phyloP scores from a whole-genome alignment of 352 stramenopile species.

The Pythium inflatum region DNA sequence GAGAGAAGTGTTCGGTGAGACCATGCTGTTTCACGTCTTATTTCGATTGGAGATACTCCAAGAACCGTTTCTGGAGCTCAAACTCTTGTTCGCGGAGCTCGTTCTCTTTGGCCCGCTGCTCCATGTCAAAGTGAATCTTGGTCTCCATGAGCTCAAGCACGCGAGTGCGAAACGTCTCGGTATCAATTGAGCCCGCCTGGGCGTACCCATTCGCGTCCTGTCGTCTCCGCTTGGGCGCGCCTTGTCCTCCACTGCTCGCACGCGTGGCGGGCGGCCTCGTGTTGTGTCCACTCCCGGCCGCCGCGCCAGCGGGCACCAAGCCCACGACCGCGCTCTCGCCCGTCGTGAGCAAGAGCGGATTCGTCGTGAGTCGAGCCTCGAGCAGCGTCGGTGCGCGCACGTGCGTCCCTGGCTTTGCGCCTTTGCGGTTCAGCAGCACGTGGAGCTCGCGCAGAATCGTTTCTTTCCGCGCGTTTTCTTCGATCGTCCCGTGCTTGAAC shows the following conservation, averaged over 20 bases:
- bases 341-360: background rate
- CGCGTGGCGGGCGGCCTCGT: background rate
- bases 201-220: background rate
- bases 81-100: conserved; percentile 81
- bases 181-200: conserved; percentile 22
- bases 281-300: no score
- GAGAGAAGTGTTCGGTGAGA: background rate
- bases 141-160: conserved; percentile 77
- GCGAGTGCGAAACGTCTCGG: conserved; percentile 58
- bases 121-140: conserved; percentile 86
- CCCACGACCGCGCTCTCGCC: no score
- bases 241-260: conserved; percentile 6
- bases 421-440: conserved; percentile 48
- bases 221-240: conserved; percentile 9
- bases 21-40: no score
- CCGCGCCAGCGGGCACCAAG: no score
- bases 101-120: conserved; percentile 75
- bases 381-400: conserved; percentile 18
- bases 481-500: conserved; percentile 75
- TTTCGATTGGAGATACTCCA: conserved; percentile 85
- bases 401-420: conserved; percentile 40
- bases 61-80: conserved; percentile 79
- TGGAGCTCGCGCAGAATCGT: conserved; percentile 67
- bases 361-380: conserved; percentile 15
- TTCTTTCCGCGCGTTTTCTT: conserved; percentile 76